A percentile compares a stretch with the other conserved stretches of the same genome.
phyloP scores from a whole-genome alignment of 164 flowering plant species.

The Vitis cinerea region DNA sequence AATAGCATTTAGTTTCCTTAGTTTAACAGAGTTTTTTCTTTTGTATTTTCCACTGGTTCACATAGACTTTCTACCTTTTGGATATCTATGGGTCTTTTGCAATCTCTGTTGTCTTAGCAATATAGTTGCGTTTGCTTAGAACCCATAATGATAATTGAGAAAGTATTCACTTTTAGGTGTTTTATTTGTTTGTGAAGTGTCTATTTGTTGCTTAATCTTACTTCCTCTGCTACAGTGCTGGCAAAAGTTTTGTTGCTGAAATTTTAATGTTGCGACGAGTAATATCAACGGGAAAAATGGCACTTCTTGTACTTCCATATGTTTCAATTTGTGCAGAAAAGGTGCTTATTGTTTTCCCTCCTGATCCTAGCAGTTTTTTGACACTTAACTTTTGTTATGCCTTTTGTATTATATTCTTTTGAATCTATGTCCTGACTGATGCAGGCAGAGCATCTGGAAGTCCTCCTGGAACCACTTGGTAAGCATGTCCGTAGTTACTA shows the following conservation, averaged over 20 bases:
- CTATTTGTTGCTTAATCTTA: slow-evolving; percentile 4
- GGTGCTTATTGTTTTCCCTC: slow-evolving; percentile 37
- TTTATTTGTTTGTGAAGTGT: neutral
- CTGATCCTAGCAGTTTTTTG: neutral
- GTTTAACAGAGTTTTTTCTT: too few relatives aligned
- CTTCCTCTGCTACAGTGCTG: slow-evolving; percentile 66
- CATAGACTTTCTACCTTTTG: too few relatives aligned
- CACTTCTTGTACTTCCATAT: slow-evolving; percentile 96
- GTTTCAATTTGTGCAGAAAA: slow-evolving; percentile 96
- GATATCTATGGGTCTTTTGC: too few relatives aligned
- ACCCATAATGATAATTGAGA: neutral
- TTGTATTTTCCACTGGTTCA: too few relatives aligned
- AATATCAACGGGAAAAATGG: slow-evolving; percentile 76
- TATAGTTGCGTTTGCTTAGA: too few relatives aligned
- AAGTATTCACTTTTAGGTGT: neutral
- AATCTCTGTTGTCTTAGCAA: too few relatives aligned
- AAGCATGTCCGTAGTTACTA: slow-evolving; percentile 94
- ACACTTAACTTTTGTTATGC: neutral
- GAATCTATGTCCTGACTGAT: slow-evolving; percentile 6
- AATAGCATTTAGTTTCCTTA: too few relatives aligned
- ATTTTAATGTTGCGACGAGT: slow-evolving; percentile 87
- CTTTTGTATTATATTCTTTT: neutral
- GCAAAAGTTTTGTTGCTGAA: slow-evolving; percentile 98
- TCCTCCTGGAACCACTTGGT: slow-evolving; percentile 79
- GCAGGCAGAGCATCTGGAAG: slow-evolving; percentile 92